Percentiles rank a stretch among this genome's conserved stretches.
These are phyloP conservation scores for Lactarius psammicola DNA, from an alignment of 768 basidiomycete genomes.

Conservation along the genomic window DNA sequence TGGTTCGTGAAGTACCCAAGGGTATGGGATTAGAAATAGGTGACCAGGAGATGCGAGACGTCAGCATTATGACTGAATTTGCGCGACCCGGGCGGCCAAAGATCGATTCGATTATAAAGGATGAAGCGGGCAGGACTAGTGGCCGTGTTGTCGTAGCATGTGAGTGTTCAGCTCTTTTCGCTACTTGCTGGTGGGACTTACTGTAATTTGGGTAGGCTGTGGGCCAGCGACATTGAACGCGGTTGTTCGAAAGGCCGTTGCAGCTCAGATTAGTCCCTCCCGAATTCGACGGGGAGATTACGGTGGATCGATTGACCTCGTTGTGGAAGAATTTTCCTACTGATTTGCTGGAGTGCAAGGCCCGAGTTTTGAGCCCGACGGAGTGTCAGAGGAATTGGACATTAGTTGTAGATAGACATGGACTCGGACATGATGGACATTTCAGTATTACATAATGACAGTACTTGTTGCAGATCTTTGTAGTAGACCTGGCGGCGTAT, in stretches of 20 bases:
- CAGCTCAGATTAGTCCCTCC: constrained; percentile 55
- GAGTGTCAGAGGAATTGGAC: background rate
- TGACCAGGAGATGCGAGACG: constrained; percentile 56
- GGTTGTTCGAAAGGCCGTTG: constrained; percentile 62
- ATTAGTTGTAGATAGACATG: background rate
- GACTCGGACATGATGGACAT: background rate
- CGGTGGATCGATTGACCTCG: constrained; percentile 56
- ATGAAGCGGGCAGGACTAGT: constrained; percentile 56
- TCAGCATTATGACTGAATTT: constrained; percentile 58
- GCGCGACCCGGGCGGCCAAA: constrained; percentile 67
- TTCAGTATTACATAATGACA: background rate
- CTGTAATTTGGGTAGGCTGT: constrained; percentile 54
- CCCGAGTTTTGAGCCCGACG: background rate
- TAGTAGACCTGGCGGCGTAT: background rate
- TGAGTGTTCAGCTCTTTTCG: constrained; percentile 26
- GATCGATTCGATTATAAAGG: constrained; percentile 56
- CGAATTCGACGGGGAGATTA: constrained; percentile 54
- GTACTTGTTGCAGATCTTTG: background rate
- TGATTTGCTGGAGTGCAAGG: constrained; percentile 34
- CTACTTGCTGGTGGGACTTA: background rate
- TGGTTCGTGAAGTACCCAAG: constrained; percentile 33
- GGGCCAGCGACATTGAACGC: constrained; percentile 70
- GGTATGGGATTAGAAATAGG: constrained; percentile 48
- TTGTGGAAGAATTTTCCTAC: constrained; percentile 68
- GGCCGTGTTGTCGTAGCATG: constrained; percentile 65